These are phyloP conservation scores for Sutorius australiensis DNA, from an alignment of 768 basidiomycete species.

Conservation along the genomic window DNA sequence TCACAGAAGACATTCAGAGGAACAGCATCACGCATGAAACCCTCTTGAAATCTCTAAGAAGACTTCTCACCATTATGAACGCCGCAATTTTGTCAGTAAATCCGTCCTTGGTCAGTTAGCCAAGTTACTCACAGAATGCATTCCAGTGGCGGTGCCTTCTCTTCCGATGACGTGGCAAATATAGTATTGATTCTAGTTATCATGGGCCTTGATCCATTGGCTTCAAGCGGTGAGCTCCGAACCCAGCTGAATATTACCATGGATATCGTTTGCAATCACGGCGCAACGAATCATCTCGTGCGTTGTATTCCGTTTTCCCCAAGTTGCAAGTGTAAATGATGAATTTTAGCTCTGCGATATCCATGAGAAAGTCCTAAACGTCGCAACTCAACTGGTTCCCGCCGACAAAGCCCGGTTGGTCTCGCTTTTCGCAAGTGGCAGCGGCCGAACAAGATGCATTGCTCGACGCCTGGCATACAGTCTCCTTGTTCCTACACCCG, in stretches of 20 bases:
- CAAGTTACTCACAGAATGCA: not conserved
- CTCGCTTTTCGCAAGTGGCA: constrained; percentile 49
- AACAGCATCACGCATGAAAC: constrained; percentile 13
- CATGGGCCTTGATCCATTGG: constrained; percentile 53
- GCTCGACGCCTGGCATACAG: constrained; percentile 55
- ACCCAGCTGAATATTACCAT: constrained; percentile 46
- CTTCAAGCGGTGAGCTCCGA: constrained; percentile 38
- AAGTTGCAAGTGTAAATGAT: not conserved
- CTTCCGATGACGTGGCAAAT: constrained; percentile 44
- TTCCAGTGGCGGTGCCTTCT: constrained; percentile 32
- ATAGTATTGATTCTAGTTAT: constrained; percentile 49
- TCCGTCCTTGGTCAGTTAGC: not conserved
- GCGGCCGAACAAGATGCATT: constrained; percentile 48
- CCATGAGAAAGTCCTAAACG: constrained; percentile 42
- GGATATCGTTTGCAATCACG: constrained; percentile 41
- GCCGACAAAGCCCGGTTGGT: constrained; percentile 50
- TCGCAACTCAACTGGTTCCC: constrained; percentile 39
- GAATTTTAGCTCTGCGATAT: constrained; percentile 44
- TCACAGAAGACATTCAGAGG: constrained; percentile 5
- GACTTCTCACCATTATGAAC: constrained; percentile 41
- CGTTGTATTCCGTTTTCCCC: constrained; percentile 2
- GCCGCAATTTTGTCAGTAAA: constrained; percentile 45
- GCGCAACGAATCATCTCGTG: constrained; percentile 33
- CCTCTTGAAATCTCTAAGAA: constrained; percentile 36
- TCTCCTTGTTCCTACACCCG: constrained; percentile 7